Evolutionary conservation across 164 flowering plant genomes (phyloP).

Genomic region (Kingdonia uniflora): DNA sequence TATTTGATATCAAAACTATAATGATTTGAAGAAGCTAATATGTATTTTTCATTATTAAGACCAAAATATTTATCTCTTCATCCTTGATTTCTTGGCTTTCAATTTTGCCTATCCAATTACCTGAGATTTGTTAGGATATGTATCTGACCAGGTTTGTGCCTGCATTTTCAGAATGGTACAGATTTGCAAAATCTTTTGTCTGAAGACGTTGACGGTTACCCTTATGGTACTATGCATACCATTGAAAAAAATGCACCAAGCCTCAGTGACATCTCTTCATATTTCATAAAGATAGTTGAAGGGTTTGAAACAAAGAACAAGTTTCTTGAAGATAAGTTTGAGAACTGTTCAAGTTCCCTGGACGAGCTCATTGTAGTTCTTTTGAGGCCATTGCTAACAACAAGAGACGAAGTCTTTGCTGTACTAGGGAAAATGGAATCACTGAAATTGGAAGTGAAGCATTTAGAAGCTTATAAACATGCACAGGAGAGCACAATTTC

Average conservation of each 20-base stretch:
- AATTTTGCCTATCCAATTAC: too few relatives aligned
- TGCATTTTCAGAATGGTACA: conserved; percentile 37
- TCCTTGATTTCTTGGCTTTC: too few relatives aligned
- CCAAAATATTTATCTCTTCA: too few relatives aligned
- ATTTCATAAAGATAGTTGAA: conserved; percentile 32
- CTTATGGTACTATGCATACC: conserved; percentile 19
- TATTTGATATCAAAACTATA: too few relatives aligned
- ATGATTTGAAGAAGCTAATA: too few relatives aligned
- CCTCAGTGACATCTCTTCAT: conserved; percentile 24
- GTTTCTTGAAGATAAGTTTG: conserved; percentile 32
- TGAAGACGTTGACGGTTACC: conserved; percentile 15
- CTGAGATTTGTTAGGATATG: background rate
- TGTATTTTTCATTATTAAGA: too few relatives aligned
- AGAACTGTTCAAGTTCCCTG: conserved; percentile 32
- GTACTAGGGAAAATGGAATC: conserved; percentile 23
- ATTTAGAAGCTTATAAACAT: conserved; percentile 30
- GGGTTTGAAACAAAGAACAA: conserved; percentile 37
- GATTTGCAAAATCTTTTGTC: conserved; percentile 17
- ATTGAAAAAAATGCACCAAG: conserved; percentile 25
- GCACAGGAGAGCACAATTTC: conserved; percentile 31
- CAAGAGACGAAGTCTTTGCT: conserved; percentile 24
- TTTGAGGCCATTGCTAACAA: conserved; percentile 29
- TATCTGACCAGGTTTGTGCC: conserved; percentile 1
- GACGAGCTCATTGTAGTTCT: conserved; percentile 40
- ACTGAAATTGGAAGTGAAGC: conserved; percentile 32